Evolutionary conservation across 2,329 filamentous ascomycete genomes (phyloP), one percentile per base, ranked within the genome.

Genomic region (Fusarium subtropicale): DNA sequence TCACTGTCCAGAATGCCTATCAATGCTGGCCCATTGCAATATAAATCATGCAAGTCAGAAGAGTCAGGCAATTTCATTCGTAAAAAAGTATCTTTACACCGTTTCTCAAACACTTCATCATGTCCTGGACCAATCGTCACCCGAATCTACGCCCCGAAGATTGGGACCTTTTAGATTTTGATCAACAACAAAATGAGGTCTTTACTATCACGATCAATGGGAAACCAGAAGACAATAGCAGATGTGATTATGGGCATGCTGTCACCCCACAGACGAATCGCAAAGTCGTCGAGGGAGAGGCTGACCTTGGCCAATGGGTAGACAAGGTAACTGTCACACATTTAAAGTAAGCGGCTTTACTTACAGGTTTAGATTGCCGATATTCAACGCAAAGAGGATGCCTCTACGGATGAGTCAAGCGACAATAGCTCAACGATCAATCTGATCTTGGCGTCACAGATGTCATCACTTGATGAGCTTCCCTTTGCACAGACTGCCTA

Each of bases 401-500:
- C 7, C 16, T 20, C 33, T 1, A 6, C 6, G 15, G 6, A 51
- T 15, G 7, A 38, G 11, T 13, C 22, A 5, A 8, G 11, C 15
- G 3, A 12, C 12, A 9, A 9, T 10, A 9, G 5, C 33, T 45
- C 56, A 15, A 22, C 24, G 3, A 56, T 56, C 11, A 47, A 59
- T 8, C 13, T 59, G 8, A 10, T 47, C 5, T 7, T 59, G 24
- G 51, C 56, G 3, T 41, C 50, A 0, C 53, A 47, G n/a, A 56
- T 20, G 4, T 45, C 15, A 5, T 41, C 50, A 2, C 50, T 60
- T 18, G 56, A 56, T 12, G 56, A 60, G 12, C 20, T 60, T 3
- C 56, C 56, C 0, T 56, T 60, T 3, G 34, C 5, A 3, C 1
- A 41, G 10, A n/a, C 2, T 0, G 33, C 7, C 3, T 60, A 34